Evolutionary conservation across 75 land plant species (phyloP), one percentile per base, ranked within the genome.

Genomic region (Sequoiadendron giganteum): DNA sequence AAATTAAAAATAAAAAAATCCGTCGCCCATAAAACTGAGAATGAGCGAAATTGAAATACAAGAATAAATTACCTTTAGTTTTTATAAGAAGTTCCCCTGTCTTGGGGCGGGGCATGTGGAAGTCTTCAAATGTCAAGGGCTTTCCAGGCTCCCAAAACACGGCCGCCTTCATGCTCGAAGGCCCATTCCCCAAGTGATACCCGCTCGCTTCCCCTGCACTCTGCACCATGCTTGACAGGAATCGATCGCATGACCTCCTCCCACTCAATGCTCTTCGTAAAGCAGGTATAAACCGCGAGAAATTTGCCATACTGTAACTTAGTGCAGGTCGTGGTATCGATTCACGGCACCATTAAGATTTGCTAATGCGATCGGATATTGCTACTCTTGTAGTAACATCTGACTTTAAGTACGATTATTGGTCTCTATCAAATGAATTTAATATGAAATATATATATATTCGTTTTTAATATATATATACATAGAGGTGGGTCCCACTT

Each of bases 71-170:
- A 98, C 99, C 99, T 92, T 96, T 98, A 87, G 98, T 98, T 88
- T 94, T 95, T 90, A 98, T 88, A 65, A 98, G 92, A 68, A 96
- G 79, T 89, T 98, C 99, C 11, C 97, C 95, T 1, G 96, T 88
- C 88, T 98, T 97, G 30, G 99, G 99, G 43, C 96, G 96, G 83
- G 99, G 99, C 91, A 98, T 90, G 83, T 89, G 92, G 54, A 98
- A 94, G 5, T 98, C 99, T 87, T 98, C 99, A 81, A 98, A 91
- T 81, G 94, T 92, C 88, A 98, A 90, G 1, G 99, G 99, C 89
- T 88, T 90, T 47, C 90, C 89, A 47, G 99, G 94, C 86, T 98
- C 93, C 94, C 95, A 95, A 79, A 98, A 95, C 81, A 98, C 99
- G 3, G 95, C 91, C 0, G 94, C 99, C 16, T 95, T 93, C 98